Evolutionary conservation across 2,329 filamentous ascomycete species (phyloP), one percentile per base, ranked within the genome.

Genomic region (Neophaeococcomyces mojaviensis): DNA sequence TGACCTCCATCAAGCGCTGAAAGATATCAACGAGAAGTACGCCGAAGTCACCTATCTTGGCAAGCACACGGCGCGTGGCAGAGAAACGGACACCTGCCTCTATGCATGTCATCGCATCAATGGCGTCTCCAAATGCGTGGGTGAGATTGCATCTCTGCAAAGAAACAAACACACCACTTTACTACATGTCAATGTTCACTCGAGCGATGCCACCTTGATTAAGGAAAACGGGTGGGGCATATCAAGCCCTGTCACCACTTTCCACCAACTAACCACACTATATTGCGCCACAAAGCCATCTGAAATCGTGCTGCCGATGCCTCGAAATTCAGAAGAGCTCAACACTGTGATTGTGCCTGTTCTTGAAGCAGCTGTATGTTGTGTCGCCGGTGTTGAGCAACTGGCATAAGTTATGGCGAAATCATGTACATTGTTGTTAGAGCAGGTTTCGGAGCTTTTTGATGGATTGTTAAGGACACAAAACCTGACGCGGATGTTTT

Each of bases 141-240:
- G 41, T 7, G 41, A 37, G 28, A 30, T 44, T 19, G 18, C 41
- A 19, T 36, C 20, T 12, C 19, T 37, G 32, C 32, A 28, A 18
- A 18, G n/a, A 33, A 31, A 31, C 22, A 31, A 15, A 28, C 15
- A 43, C 28, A 19, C n/a, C 24, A 19, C 19, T 13, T 30, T 20
- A 7, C 8, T 43, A 12, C 32, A 13, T 7, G 39, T 34, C 39
- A 43, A 31, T 31, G n/a, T 34, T 33, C 19, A n/a, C 15, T 10
- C 18, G 9, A 35, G 15, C 7, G 39, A 43, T 35, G 39, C 39
- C 13, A 7, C 16, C 16, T 22, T 43, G 28, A 30, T 43, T 43
- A 28, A 43, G 39, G 39, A 43, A 19, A 41, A 16, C 13, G 39
- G 39, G 20, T 43, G 39, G 16, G 18, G 39, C 3, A 7, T 43